phyloP scores from a whole-genome alignment of 2,329 filamentous ascomycete genomes.

The Phaeoacremonium minimum region DNA sequence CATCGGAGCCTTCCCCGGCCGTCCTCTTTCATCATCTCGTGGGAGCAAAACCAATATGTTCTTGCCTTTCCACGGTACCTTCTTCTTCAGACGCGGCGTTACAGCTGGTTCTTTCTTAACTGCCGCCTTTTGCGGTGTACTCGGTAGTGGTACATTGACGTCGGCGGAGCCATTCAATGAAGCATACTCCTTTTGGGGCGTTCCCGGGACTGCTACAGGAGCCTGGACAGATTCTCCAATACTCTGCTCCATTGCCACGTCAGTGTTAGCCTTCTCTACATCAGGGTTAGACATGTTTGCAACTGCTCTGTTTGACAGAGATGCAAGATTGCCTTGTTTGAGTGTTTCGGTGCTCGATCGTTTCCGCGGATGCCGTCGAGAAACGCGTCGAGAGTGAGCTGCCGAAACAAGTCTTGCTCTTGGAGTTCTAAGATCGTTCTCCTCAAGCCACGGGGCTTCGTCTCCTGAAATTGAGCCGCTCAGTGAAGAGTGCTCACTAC shows the following conservation, averaged over 20 bases:
- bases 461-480: conserved; percentile 57
- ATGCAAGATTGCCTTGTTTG: conserved; percentile 28
- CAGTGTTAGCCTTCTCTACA: conserved; percentile 10
- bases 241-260: conserved; percentile 12
- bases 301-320: conserved; percentile 7
- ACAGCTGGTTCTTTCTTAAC: conserved; percentile 32
- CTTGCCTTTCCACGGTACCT: conserved; percentile 71
- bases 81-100: conserved; percentile 63
- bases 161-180: conserved; percentile 18
- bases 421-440: conserved; percentile 43
- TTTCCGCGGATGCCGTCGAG: conserved; percentile 35
- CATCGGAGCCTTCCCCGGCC: conserved; percentile 45
- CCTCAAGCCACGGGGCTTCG: conserved; percentile 42
- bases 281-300: conserved; percentile 18
- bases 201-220: too few relatives aligned
- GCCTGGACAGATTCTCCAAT: too few relatives aligned
- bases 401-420: conserved; percentile 30
- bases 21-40: conserved; percentile 61
- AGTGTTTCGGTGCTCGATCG: conserved; percentile 55
- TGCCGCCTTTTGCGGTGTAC: conserved; percentile 19
- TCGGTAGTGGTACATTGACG: conserved; percentile 5
- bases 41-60: conserved; percentile 69
- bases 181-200: too few relatives aligned
- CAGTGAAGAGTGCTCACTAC: conserved; percentile 72
- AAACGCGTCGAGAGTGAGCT: conserved; percentile 17